Base-by-base conservation (phyloP, 2,329 filamentous ascomycete species). In the Dactylellina leptospora region DNA sequence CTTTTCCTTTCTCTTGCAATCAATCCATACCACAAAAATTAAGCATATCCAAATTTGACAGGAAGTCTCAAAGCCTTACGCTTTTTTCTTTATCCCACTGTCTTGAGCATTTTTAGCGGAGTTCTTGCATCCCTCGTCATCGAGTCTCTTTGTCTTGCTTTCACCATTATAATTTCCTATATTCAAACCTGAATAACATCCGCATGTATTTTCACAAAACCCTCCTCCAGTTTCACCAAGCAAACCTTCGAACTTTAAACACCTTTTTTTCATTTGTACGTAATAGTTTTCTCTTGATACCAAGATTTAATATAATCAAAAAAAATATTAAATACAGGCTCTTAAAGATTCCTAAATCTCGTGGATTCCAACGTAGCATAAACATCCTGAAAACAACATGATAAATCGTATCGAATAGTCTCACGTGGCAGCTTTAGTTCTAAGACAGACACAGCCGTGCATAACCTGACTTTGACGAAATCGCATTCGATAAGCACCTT, bases 81-180 rank as follows among this genome's bases (percentile, higher is more conserved):
- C 33, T 63, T 33, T 51, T 47, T 30, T 30, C 48, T 47, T 28
- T 40, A 30, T 60, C 4, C 20, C 27, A n/a, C 40, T 63, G 42
- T 63, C 66, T 51, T 58, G 38, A 64, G 68, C 68, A 72, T 64
- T 58, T 72, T 72, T 72, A 72, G 68, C 68, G 68, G 68, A 60
- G 68, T 72, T 64, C 51, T 48, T 47, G 50, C 50, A 40, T 20
- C 18, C n/a, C 45, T 55, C 36, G 18, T 55, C 20, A 6, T 54
- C 45, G 3, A 45, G n/a, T 45, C 40, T 20, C 22, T 10, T 22
- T 2, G 9, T 22, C 18, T 18, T 45, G 3, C 20, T 20, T 45
- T 22, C 40, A 45, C 40, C n/a, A 22, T 60, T n/a, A 27, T 36
- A 36, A 44, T 50, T 23, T 44, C 36, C 5, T 40, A 40, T 40